A percentile compares a stretch with the other conserved stretches of the same genome.
These are phyloP conservation scores for Blastobotrys muscicola DNA, from an alignment of 805 yeast species.

Conservation along the genomic window DNA sequence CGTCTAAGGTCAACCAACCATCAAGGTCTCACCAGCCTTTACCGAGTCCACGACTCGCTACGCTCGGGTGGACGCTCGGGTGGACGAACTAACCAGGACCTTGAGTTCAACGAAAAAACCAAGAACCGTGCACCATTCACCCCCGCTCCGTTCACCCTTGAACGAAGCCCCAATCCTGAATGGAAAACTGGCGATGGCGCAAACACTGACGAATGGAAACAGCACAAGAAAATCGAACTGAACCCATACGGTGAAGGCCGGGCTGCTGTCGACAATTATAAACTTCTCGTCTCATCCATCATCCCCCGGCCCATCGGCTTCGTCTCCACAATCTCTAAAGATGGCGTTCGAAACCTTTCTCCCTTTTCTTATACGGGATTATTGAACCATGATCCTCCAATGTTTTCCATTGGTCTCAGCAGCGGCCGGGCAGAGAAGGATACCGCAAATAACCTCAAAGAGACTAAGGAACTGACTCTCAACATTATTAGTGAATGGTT, in stretches of 20 bases:
- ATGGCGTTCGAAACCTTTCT: conserved; percentile 42
- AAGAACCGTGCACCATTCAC: conserved; percentile 16
- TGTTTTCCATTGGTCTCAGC: conserved; percentile 43
- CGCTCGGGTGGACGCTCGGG: too few species aligned
- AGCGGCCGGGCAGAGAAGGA: conserved; percentile 38
- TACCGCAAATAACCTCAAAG: conserved; percentile 39
- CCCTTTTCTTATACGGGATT: conserved; percentile 52
- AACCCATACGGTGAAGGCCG: conserved; percentile 41
- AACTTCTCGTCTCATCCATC: conserved; percentile 41
- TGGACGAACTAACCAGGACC: neutral
- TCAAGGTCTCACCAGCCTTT: too few species aligned
- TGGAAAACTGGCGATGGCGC: conserved; percentile 47
- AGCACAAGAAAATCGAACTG: conserved; percentile 36
- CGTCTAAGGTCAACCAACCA: too few species aligned
- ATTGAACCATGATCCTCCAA: conserved; percentile 47
- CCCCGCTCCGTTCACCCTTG: conserved; percentile 24
- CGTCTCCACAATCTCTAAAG: conserved; percentile 37
- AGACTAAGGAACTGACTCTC: conserved; percentile 45
- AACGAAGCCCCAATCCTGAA: conserved; percentile 22
- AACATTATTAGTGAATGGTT: conserved; percentile 56
- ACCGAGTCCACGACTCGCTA: too few species aligned
- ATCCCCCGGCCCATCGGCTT: conserved; percentile 57
- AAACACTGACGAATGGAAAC: conserved; percentile 34
- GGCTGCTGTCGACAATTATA: conserved; percentile 38
- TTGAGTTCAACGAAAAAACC: neutral